Evolutionary conservation across 495 filamentous ascomycete genomes (phyloP).

Genomic region (Penicillium nucicola): DNA sequence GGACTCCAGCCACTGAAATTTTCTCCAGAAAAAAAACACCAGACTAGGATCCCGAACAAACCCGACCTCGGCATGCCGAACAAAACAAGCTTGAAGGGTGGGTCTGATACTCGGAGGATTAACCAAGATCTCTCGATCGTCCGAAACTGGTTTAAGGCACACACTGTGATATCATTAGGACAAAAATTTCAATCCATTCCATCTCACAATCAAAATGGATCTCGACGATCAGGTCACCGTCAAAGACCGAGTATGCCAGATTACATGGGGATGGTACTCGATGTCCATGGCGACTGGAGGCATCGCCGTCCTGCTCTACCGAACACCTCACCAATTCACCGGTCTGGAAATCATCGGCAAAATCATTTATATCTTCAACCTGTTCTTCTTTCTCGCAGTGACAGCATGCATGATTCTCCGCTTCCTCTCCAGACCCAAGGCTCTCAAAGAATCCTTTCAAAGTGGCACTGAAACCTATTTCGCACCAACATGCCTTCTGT

Average conservation of each 20-base stretch:
- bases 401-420: slow-evolving; percentile 43
- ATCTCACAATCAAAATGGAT: not conserved
- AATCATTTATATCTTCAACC: slow-evolving; percentile 54
- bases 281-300: slow-evolving; percentile 43
- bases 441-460: slow-evolving; percentile 47
- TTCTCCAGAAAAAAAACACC: no score
- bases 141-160: no score
- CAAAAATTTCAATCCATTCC: slow-evolving; percentile 33
- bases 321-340: slow-evolving; percentile 50
- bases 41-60: no score
- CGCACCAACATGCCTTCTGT: slow-evolving; percentile 8
- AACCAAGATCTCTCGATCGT: no score
- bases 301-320: slow-evolving; percentile 53
- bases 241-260: slow-evolving; percentile 1
- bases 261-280: slow-evolving; percentile 18
- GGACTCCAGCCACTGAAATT: no score
- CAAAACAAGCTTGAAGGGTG: no score
- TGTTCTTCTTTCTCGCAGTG: slow-evolving; percentile 49
- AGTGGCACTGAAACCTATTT: slow-evolving; percentile 56
- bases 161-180: no score
- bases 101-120: no score
- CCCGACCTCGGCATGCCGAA: no score
- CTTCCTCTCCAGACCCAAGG: slow-evolving; percentile 6
- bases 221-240: not conserved
- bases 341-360: slow-evolving; percentile 54